Evolutionary conservation across 1,284 basidiomycete species (phyloP).

Genomic region (Rhodotorula glutinis): DNA sequence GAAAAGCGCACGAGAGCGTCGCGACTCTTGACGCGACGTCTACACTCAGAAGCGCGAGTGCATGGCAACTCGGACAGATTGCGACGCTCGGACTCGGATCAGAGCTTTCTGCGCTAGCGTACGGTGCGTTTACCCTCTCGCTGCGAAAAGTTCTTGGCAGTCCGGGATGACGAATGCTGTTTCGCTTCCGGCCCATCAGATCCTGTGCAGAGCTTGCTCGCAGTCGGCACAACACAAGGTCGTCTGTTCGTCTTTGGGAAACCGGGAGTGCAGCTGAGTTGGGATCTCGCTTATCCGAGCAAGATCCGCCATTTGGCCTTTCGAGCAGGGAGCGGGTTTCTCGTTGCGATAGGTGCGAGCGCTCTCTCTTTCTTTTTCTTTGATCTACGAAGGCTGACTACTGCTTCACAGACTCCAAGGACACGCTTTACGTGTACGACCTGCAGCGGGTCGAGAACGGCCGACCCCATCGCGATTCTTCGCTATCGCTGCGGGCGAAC

Average conservation of each 20-base stretch:
- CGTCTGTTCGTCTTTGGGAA: conserved; percentile 63
- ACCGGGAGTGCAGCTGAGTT: conserved; percentile 57
- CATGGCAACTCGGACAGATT: conserved; percentile 45
- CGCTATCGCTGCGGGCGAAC: conserved; percentile 56
- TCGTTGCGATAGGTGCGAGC: conserved; percentile 63
- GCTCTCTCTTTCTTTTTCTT: background rate
- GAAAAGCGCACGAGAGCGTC: conserved; percentile 18
- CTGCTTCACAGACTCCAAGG: conserved; percentile 58
- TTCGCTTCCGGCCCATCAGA: conserved; percentile 51
- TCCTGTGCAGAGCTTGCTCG: conserved; percentile 68
- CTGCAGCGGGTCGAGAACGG: conserved; percentile 53
- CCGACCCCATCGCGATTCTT: conserved; percentile 57
- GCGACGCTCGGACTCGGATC: conserved; percentile 45
- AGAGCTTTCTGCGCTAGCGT: conserved; percentile 47
- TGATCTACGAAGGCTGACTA: background rate
- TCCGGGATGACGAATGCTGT: background rate
- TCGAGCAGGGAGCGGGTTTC: conserved; percentile 57
- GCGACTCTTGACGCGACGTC: conserved; percentile 18
- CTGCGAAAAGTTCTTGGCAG: background rate
- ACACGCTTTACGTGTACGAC: conserved; percentile 67
- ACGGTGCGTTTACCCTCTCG: conserved; percentile 36
- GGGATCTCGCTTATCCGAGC: conserved; percentile 57
- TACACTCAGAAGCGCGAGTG: background rate
- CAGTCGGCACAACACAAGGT: conserved; percentile 61
- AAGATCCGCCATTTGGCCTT: conserved; percentile 64